Conservation (phyloP, 164 flowering plant genomes). For the Buxus sempervirens region DNA sequence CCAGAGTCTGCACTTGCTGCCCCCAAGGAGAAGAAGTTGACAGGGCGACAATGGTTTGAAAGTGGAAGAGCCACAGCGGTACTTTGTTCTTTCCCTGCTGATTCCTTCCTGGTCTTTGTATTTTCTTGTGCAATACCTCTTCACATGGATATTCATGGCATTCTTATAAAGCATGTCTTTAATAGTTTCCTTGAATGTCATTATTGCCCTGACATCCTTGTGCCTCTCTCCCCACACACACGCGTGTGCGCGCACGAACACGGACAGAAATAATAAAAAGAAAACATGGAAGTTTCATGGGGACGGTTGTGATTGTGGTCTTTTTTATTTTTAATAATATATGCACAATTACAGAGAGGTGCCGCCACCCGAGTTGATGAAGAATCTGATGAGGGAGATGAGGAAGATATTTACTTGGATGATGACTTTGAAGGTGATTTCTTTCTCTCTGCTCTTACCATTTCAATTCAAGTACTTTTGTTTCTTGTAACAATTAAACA, state of each 20-base stretch:
- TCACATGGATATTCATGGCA: too few species aligned
- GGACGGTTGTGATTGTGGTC: too few species aligned
- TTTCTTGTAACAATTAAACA: too few species aligned
- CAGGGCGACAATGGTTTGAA: conserved; percentile 97
- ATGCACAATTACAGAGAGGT: conserved; percentile 68
- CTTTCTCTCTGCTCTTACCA: not conserved
- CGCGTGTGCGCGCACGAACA: too few species aligned
- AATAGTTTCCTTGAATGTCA: too few species aligned
- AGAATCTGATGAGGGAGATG: conserved; percentile 72
- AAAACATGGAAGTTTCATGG: too few species aligned
- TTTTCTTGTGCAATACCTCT: not conserved
- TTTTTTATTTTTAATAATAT: too few species aligned
- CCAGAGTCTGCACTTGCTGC: conserved; percentile 84
- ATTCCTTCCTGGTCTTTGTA: not conserved
- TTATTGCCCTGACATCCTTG: too few species aligned
- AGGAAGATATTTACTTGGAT: conserved; percentile 85
- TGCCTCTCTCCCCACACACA: too few species aligned
- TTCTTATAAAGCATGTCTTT: too few species aligned
- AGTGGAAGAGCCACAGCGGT: conserved; percentile 79
- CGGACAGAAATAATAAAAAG: too few species aligned
- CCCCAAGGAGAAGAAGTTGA: conserved; percentile 85
- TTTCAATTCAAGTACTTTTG: not conserved
- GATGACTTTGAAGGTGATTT: conserved; percentile 88
- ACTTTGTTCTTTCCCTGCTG: conserved; percentile 5
- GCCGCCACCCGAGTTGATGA: conserved; percentile 46